Base-by-base conservation (phyloP, 441 rosid species). In the Omphalea diandra region DNA sequence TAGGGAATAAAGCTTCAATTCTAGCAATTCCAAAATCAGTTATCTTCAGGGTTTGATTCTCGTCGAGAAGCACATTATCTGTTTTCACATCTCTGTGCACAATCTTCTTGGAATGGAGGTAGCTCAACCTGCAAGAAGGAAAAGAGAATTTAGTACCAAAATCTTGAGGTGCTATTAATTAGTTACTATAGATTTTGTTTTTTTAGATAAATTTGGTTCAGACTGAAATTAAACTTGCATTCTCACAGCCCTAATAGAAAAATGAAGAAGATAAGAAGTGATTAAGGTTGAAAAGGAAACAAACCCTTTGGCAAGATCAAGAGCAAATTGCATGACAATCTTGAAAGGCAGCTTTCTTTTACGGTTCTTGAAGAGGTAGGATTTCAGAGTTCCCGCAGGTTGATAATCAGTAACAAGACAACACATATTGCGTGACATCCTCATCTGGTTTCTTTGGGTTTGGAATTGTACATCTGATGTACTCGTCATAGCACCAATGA, bases 11-110 rank as follows among this genome's bases (percentile, higher is more conserved):
- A 49, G 97, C 92, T 70, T 89, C 94, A 29, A 87, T 76, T 29
- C 96, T 84, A 7, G 98, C 94, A 64, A 90, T 94, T 53, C 97
- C 94, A 31, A 93, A 90, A 81, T 93, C 97, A 1, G 92, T 89
- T 15, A 89, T 90, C 68, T 90, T 93, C 1, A 90, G 76, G 1
- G 91, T 88, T 12, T 88, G 80, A 1, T 83, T 78, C 75, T 83
- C 81, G 81, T 93, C 97, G 68, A 93, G 70, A 24, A 90, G 79
- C 90, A 93, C 86, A 77, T 90, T 93, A 72, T 93, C 94, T 2
- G 98, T 87, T 80, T 93, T 89, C 44, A 93, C 90, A 79, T 89
- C 94, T 72, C 97, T 79, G 73, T 89, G 97, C 26, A 89, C 97
- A 75, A 90, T 89, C 79, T 89, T 89, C 83, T 85, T 78, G 1